Evolutionary conservation across 352 stramenopile species (phyloP).

Genomic region (Pythium rishiriense): DNA sequence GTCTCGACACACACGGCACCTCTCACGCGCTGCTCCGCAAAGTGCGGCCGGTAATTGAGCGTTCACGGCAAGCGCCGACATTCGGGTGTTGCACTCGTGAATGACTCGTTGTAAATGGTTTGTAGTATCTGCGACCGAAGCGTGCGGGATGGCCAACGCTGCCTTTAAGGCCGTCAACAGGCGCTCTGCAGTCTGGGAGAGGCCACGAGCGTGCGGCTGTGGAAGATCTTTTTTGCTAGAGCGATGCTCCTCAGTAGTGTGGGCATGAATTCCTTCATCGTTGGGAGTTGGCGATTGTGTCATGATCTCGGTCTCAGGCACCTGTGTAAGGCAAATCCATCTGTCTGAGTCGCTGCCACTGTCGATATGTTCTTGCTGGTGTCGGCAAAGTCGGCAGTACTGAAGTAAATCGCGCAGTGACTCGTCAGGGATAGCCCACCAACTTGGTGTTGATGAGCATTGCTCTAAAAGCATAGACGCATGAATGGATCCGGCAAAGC

Average conservation of each 20-base stretch:
- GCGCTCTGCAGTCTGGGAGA: not conserved
- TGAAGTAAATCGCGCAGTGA: not conserved
- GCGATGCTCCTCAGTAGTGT: not conserved
- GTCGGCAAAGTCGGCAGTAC: constrained; percentile 6
- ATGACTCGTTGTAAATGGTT: not conserved
- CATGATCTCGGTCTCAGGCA: not conserved
- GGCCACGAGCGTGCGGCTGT: not conserved
- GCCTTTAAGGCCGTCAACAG: not conserved
- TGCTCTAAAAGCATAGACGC: not conserved
- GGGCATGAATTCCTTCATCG: not conserved
- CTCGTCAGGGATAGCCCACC: not conserved
- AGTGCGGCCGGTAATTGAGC: not conserved
- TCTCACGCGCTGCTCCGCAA: constrained; percentile 6
- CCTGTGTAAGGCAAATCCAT: not conserved
- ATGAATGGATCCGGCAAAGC: not conserved
- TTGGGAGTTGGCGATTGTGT: not conserved
- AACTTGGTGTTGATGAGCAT: not conserved
- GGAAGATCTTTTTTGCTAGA: too few relatives aligned
- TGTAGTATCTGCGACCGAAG: not conserved
- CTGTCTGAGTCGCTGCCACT: not conserved
- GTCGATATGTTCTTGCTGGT: not conserved
- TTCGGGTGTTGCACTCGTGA: constrained; percentile 16
- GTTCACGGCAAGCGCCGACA: not conserved
- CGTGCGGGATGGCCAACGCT: not conserved
- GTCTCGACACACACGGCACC: constrained; percentile 22